Percentiles rank a stretch among this genome's conserved stretches.
phyloP scores from a whole-genome alignment of 1,284 basidiomycete genomes.

The Bondarzewia mesenterica region DNA sequence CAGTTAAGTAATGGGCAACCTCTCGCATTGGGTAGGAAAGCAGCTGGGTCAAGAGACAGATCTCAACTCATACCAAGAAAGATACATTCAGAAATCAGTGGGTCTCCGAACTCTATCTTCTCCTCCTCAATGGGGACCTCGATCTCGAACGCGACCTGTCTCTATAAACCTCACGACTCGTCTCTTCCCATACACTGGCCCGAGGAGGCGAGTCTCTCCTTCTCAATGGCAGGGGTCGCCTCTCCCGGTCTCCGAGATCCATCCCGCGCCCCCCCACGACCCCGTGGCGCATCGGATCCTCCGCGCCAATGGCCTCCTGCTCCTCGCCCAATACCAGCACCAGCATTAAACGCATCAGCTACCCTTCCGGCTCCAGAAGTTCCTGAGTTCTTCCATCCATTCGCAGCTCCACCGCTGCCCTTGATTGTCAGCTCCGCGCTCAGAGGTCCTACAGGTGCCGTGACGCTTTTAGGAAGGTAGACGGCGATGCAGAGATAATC shows the following conservation, averaged over 20 bases:
- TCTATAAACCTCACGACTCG: slow-evolving; percentile 21
- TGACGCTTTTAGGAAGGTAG: slow-evolving; percentile 58
- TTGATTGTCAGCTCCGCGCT: slow-evolving; percentile 36
- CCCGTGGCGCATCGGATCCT: slow-evolving; percentile 39
- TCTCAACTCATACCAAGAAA: too few relatives aligned
- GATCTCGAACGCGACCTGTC: slow-evolving; percentile 29
- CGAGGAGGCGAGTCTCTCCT: slow-evolving; percentile 33
- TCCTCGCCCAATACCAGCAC: slow-evolving; percentile 30
- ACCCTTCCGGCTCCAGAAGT: slow-evolving; percentile 16
- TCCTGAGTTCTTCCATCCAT: slow-evolving; percentile 28
- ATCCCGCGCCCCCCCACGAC: slow-evolving; percentile 37
- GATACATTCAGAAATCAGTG: too few relatives aligned
- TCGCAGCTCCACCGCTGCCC: slow-evolving; percentile 28
- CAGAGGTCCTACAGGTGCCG: slow-evolving; percentile 33
- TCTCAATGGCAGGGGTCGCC: slow-evolving; percentile 23
- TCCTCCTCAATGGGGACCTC: slow-evolving; percentile 19
- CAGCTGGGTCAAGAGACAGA: too few relatives aligned
- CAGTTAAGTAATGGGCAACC: too few relatives aligned
- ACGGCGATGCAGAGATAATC: slow-evolving; percentile 69
- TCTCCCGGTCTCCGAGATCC: slow-evolving; percentile 24
- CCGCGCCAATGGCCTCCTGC: slow-evolving; percentile 62
- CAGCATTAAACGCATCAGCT: slow-evolving; percentile 34
- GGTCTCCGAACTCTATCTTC: too few relatives aligned
- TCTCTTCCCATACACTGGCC: slow-evolving; percentile 28
- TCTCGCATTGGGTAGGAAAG: too few relatives aligned